These are phyloP conservation scores for Tricholoma bakamatsutake DNA, from an alignment of 768 basidiomycete species.

Conservation along the genomic window DNA sequence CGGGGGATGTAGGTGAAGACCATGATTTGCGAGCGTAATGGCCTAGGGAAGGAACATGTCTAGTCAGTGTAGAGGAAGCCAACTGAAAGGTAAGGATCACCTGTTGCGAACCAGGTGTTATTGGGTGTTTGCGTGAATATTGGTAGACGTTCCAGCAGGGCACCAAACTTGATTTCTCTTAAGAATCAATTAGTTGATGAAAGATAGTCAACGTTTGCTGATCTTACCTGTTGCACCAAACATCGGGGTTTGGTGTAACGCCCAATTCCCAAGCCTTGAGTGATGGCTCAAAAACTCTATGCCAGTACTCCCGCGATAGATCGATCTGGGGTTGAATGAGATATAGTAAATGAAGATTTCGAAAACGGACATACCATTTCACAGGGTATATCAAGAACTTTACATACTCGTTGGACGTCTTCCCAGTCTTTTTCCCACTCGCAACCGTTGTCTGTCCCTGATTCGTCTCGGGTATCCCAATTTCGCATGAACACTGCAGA, in stretches of 20 bases:
- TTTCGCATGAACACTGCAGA: constrained; percentile 95
- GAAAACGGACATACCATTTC: constrained; percentile 46
- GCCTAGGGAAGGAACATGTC: constrained; percentile 35
- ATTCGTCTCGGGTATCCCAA: constrained; percentile 87
- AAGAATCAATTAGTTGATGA: not conserved
- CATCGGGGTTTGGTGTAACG: constrained; percentile 87
- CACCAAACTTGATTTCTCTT: constrained; percentile 91
- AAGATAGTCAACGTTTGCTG: not conserved
- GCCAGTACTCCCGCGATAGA: constrained; percentile 89
- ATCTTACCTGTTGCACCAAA: constrained; percentile 79
- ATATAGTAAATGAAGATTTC: not conserved
- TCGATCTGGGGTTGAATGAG: constrained; percentile 52
- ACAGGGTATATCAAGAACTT: constrained; percentile 65
- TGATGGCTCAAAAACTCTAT: constrained; percentile 83
- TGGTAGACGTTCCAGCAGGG: constrained; percentile 61
- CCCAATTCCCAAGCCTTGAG: constrained; percentile 73
- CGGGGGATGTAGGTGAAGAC: constrained; percentile 16
- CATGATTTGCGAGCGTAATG: constrained; percentile 81
- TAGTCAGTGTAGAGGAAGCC: not conserved
- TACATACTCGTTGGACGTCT: constrained; percentile 81
- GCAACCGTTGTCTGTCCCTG: constrained; percentile 73
- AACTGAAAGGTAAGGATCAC: constrained; percentile 27
- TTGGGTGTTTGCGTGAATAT: constrained; percentile 12
- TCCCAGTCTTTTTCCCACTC: constrained; percentile 97
- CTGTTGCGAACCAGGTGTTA: constrained; percentile 75